Percentiles rank a stretch among this genome's conserved stretches.
Conservation (phyloP, 352 stramenopile genomes). For the Albugo candida region DNA sequence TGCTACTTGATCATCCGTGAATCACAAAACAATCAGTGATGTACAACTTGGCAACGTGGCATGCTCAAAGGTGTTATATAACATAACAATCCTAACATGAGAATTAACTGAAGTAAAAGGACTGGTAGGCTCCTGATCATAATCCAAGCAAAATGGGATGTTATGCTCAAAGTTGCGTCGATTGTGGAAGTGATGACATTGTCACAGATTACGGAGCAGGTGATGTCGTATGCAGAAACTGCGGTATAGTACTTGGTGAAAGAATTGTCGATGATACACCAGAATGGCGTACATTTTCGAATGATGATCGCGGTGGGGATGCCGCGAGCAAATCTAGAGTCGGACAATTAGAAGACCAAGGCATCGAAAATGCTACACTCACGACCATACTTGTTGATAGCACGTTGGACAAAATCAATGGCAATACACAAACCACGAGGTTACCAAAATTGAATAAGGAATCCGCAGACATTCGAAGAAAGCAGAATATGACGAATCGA, state of each 20-base stretch:
- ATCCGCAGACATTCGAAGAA: conserved; percentile 32
- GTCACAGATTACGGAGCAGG: conserved; percentile 63
- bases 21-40: too few species aligned
- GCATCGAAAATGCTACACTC: conserved; percentile 36
- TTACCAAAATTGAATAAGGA: conserved; percentile 38
- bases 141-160: too few species aligned
- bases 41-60: too few species aligned
- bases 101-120: too few species aligned
- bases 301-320: conserved; percentile 68
- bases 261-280: conserved; percentile 75
- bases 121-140: too few species aligned
- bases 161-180: neutral
- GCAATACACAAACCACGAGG: conserved; percentile 19
- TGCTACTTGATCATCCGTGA: too few species aligned
- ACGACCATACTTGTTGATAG: conserved; percentile 50
- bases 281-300: conserved; percentile 76
- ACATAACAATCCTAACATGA: too few species aligned
- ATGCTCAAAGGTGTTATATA: too few species aligned
- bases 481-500: conserved; percentile 40
- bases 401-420: conserved; percentile 16
- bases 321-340: conserved; percentile 63
- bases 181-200: conserved; percentile 53
- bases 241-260: conserved; percentile 74
- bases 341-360: conserved; percentile 37
- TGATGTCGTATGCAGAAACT: conserved; percentile 63